Evolutionary conservation across 768 basidiomycete genomes (phyloP), one percentile per base, ranked within the genome.

Genomic region (Tricholoma terreum): DNA sequence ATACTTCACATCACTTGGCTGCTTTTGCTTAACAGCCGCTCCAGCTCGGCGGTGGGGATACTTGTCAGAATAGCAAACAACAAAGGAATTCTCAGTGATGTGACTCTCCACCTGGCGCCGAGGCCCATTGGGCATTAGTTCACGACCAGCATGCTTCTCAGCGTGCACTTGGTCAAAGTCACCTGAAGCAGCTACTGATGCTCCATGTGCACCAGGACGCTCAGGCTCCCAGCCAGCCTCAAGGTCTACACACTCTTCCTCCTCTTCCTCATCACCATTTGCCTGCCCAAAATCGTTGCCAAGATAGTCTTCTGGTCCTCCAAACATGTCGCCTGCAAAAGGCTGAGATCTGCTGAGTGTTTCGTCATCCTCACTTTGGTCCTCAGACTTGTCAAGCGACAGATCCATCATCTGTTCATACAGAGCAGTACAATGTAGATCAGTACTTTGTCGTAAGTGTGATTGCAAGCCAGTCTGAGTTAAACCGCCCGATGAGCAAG

Each of bases 1-100:
- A 52, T 60, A 60, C 22, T 50, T 45, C 19, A 42, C 30, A 19
- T 56, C 50, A 24, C 40, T 27, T 52, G 34, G 21, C 35, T 22
- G n/a, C n/a, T n/a, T n/a, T n/a, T n/a, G n/a, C n/a, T n/a, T n/a
- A n/a, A n/a, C n/a, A n/a, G n/a, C n/a, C 14, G 36, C 27, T 9
- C 59, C 55, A 46, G 53, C 42, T 31, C 34, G 22, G 54, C 51
- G n/a, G 52, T 40, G 0, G 21, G 52, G 51, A 27, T 35, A 54
- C 24, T 53, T 61, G 36, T 42, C 40, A 8, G 40, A 42, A 21
- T 42, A 42, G 4, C 40, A 10, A 10, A 61, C 53, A 43, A 58
- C 21, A 24, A 42, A 34, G 9, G 52, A 49, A 7, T 33, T 42
- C 1, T 43, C 19, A 19, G 40, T 11, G 9, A 42, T 42, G 19